Conservation (phyloP, 163 green algal genomes). For the Volvox carteri region DNA sequence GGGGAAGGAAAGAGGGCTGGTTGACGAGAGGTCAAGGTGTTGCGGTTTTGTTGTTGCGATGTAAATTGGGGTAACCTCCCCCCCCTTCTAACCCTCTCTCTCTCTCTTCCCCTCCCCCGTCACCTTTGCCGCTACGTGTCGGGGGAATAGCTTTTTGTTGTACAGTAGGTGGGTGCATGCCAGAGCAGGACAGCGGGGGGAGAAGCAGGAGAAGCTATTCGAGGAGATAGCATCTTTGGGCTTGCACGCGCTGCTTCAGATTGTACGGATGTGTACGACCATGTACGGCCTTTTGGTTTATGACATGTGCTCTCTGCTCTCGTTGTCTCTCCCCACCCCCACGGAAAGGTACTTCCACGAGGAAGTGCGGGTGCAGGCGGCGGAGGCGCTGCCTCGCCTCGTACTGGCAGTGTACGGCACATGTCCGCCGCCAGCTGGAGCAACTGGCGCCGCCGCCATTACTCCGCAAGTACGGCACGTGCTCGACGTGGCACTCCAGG, state of each 20-base stretch:
- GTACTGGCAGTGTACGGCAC: conserved; percentile 12
- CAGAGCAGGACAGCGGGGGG: neutral
- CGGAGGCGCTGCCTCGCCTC: conserved; percentile 32
- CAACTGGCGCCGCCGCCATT: conserved; percentile 1
- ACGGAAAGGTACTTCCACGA: conserved; percentile 71
- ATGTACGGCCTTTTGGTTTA: neutral
- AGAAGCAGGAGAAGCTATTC: neutral
- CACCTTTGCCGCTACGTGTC: too few species aligned
- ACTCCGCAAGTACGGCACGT: conserved; percentile 27
- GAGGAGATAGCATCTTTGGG: neutral
- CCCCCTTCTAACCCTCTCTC: neutral
- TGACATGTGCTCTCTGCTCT: neutral
- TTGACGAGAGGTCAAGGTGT: too few species aligned
- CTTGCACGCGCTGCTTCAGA: neutral
- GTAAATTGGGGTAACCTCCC: too few species aligned
- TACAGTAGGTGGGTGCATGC: too few species aligned
- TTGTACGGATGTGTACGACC: neutral
- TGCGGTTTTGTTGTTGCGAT: too few species aligned
- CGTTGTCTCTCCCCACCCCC: neutral
- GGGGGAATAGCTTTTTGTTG: too few species aligned
- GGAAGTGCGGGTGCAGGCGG: conserved; percentile 63
- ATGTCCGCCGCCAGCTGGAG: conserved; percentile 14
- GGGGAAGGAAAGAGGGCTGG: too few species aligned
- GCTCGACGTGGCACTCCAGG: conserved; percentile 29
- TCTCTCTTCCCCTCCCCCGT: neutral